These are phyloP conservation scores for Aspergillus unguis DNA, from an alignment of 2,329 filamentous ascomycete species.

Conservation along the genomic window DNA sequence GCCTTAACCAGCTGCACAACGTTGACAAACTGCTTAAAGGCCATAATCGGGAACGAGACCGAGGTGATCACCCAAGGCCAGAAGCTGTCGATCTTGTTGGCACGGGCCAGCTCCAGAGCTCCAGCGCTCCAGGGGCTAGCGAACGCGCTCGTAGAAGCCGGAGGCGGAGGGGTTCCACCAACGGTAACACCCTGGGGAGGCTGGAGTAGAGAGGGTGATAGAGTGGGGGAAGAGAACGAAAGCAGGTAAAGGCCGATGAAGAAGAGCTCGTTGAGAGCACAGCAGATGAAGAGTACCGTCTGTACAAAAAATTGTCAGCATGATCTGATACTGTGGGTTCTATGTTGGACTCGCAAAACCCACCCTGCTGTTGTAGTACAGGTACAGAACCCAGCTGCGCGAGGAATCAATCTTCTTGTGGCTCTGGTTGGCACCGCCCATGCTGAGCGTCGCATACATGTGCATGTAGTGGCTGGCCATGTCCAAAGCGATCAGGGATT, in stretches of 20 bases:
- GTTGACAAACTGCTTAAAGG: slow-evolving; percentile 89
- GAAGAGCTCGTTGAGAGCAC: slow-evolving; percentile 88
- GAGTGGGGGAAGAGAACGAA: slow-evolving; percentile 86
- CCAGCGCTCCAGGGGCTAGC: slow-evolving; percentile 87
- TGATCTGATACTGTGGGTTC: not conserved
- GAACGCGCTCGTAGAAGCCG: slow-evolving; percentile 71
- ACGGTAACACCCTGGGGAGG: slow-evolving; percentile 46
- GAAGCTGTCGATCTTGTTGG: slow-evolving; percentile 84
- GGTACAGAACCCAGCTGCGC: slow-evolving; percentile 82
- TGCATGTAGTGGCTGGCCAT: slow-evolving; percentile 97
- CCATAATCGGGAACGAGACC: slow-evolving; percentile 82
- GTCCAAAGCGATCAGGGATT: slow-evolving; percentile 86
- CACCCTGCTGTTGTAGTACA: slow-evolving; percentile 98
- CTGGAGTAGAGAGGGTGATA: slow-evolving; percentile 78
- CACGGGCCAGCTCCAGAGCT: slow-evolving; percentile 85
- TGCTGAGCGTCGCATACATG: slow-evolving; percentile 92
- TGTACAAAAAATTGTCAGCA: slow-evolving; percentile 37
- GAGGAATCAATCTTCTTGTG: slow-evolving; percentile 93
- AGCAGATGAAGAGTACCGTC: slow-evolving; percentile 88
- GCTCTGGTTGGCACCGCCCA: slow-evolving; percentile 73
- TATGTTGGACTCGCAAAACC: slow-evolving; percentile 27
- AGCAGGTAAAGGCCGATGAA: slow-evolving; percentile 98
- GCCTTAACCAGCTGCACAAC: slow-evolving; percentile 91
- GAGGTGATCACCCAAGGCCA: slow-evolving; percentile 76
- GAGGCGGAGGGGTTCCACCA: slow-evolving; percentile 64